Base-by-base conservation (phyloP, 169 alveolate genomes). In the Cryptosporidium sp. region DNA sequence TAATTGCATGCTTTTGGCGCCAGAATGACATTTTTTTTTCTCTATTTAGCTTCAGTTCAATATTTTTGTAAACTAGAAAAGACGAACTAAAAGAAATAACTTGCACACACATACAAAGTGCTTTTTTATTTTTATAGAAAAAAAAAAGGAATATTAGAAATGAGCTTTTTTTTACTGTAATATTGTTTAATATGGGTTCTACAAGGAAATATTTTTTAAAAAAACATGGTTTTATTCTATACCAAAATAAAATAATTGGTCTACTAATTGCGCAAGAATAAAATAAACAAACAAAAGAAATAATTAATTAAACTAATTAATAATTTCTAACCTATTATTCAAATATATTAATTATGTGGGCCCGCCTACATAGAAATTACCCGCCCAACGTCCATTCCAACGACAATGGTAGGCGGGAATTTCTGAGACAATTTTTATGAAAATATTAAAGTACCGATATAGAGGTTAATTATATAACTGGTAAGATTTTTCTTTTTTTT, bases 351-450 rank as follows among this genome's bases (percentile, higher is more conserved):
- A 56, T 21, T 2, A 7, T 18, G 7, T 31, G 14, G 26, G 35
- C 26, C 65, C 33, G 37, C 65, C 65, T 7, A n/a, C 37, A 12
- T 0, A 56, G 0, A 7, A 23, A 3, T 1, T 4, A 0, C 65
- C 65, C 65, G 33, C 26, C 26, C n/a, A 23, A 18, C 14, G 2
- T 53, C n/a, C 23, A 7, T 1, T 35, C 21, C 8, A 1, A 1
- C 16, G 29, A 16, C 26, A 56, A 12, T 9, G 23, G 0, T 21
- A 8, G 65, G 65, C 65, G 65, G 65, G 65, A 21, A n/a, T 8
- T 18, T 12, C 65, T 56, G 65, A 56, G 65, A 56, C 65, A 56
- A 23, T 56, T 56, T 56, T 56, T 12, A 56, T 56, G 18, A 16
- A n/a, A 56, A 39, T 39, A 39, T 6, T 21, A 5, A 12, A 21